Percentiles rank a stretch among this genome's conserved stretches.
Conservation (phyloP, 805 yeast species). For the Huiozyma naganishii region DNA sequence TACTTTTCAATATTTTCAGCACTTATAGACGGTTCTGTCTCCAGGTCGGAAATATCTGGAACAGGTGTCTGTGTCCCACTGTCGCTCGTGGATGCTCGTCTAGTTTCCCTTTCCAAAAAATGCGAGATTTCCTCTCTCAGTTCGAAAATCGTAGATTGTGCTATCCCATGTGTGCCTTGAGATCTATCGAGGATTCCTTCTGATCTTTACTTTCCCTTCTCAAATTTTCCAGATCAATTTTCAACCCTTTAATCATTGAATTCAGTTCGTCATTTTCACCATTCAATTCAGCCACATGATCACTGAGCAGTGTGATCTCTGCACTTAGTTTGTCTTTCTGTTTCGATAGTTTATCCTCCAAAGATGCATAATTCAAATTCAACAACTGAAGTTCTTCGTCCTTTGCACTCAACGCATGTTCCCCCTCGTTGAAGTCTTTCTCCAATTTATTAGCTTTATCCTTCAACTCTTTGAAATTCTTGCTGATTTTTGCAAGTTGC, state of each 20-base stretch:
- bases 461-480: conserved; percentile 28
- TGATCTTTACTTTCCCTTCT: not conserved
- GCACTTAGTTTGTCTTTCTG: conserved; percentile 29
- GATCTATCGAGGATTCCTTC: not conserved
- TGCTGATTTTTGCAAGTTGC: conserved; percentile 31
- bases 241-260: not conserved
- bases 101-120: not conserved
- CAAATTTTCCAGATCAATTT: conserved; percentile 1
- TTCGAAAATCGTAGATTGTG: not conserved
- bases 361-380: conserved; percentile 30
- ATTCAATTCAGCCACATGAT: conserved; percentile 47
- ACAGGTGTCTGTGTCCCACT: not conserved
- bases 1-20: not conserved
- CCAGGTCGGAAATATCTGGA: not conserved
- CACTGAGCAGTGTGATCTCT: conserved; percentile 40
- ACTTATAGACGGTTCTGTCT: not conserved
- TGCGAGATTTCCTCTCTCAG: conserved; percentile 1
- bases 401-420: conserved; percentile 27
- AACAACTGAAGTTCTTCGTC: conserved; percentile 36
- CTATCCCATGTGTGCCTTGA: not conserved
- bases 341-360: conserved; percentile 31
- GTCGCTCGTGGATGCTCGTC: not conserved
- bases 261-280: conserved; percentile 49
- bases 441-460: conserved; percentile 31
- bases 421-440: not conserved